These are phyloP conservation scores for Chiua sp. DNA, from an alignment of 1,284 basidiomycete species.

Conservation along the genomic window DNA sequence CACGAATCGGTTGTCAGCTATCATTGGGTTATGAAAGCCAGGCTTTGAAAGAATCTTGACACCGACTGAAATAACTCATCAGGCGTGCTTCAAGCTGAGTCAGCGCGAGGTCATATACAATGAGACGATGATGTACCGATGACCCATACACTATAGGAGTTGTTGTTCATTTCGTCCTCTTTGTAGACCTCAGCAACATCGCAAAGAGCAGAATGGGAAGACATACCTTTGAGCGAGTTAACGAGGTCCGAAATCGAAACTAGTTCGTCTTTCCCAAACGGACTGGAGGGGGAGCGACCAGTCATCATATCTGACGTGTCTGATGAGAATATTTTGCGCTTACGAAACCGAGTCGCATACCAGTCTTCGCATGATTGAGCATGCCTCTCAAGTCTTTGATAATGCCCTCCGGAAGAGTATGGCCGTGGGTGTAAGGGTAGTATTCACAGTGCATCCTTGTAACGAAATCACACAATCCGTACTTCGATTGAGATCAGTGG, in stretches of 20 bases:
- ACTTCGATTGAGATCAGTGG: conserved; percentile 6
- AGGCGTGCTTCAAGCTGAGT: conserved; percentile 19
- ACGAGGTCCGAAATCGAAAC: conserved; percentile 18
- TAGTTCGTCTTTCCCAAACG: conserved; percentile 21
- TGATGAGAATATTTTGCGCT: not conserved
- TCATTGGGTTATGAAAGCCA: not conserved
- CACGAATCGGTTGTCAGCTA: conserved; percentile 23
- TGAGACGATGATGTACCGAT: conserved; percentile 13
- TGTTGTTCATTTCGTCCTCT: conserved; percentile 10
- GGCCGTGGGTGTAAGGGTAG: conserved; percentile 21
- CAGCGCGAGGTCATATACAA: not conserved
- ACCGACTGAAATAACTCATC: conserved; percentile 23
- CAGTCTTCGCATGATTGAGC: conserved; percentile 24
- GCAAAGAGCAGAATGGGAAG: not conserved
- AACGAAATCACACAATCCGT: not conserved
- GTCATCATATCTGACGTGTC: conserved; percentile 22
- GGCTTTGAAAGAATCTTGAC: not conserved
- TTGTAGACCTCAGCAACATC: not conserved
- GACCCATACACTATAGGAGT: conserved; percentile 20
- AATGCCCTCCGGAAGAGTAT: conserved; percentile 6
- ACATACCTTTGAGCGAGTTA: conserved; percentile 21
- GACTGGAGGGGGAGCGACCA: conserved; percentile 22
- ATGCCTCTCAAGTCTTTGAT: conserved; percentile 22
- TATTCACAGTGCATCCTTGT: conserved; percentile 21
- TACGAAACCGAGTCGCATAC: conserved; percentile 3